Base-by-base conservation (phyloP, 2,329 filamentous ascomycete genomes). In the Beauveria scarabaeidicola region DNA sequence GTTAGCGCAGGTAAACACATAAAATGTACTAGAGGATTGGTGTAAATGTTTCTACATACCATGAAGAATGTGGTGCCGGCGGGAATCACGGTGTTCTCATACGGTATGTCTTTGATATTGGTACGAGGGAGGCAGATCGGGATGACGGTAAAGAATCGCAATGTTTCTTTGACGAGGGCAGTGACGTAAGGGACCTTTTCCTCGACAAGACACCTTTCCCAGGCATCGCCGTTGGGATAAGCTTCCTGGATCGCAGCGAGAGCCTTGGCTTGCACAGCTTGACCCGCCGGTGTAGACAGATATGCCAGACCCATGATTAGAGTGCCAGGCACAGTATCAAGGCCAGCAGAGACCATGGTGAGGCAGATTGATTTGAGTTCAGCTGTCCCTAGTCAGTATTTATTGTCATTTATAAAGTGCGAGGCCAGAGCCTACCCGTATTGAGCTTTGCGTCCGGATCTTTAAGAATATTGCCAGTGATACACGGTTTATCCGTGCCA, bases 291-390 rank as follows among this genome's bases (percentile, higher is more conserved):
- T 0, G 83, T 85, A n/a, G 87, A 82, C 2, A 94, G 80, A 65
- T 89, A 90, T 2, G 87, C 90, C 48, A 93, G 83, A 13, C 86
- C 86, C 87, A 91, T 90, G 66, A 91, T 86, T 10, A 93, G 74
- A 63, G 91, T 92, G 11, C 85, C 88, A 0, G 90, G 88, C 1
- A 94, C 86, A 0, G 90, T 94, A 69, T 94, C 90, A 17, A 93
- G 81, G 19, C 90, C 90, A 0, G 88, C 90, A 1, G 86, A 89
- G 0, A 93, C 87, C 83, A 93, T 91, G 25, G 88, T 91, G 25
- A 94, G 73, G 69, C 89, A 90, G 65, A 94, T 90, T 3, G 87
- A 89, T 72, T 88, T 90, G 53, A 92, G 79, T 70, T 92, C 90
- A 13, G 83, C 87, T 88, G n/a, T 19, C 23, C 5, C 17, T 19